Conservation (phyloP, 257 asterid genomes). For the Fraxinus excelsior region DNA sequence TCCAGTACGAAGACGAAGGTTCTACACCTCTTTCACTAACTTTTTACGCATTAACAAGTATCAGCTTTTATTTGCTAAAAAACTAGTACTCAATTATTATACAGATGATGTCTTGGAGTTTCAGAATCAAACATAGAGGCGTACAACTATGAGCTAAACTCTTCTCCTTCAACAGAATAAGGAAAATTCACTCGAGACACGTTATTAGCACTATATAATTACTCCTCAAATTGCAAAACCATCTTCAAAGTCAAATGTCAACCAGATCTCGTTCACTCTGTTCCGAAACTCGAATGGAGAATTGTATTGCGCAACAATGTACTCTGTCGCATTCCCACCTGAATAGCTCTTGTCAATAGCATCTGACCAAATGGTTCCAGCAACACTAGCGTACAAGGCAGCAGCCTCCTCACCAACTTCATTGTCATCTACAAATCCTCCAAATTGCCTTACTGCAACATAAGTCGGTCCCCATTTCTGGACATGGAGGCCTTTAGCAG, state of each 20-base stretch:
- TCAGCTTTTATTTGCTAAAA: not conserved
- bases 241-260: conserved; percentile 47
- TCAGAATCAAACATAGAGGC: not conserved
- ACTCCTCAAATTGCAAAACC: conserved; percentile 14
- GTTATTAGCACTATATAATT: not conserved
- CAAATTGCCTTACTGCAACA: conserved; percentile 70
- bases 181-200: not conserved
- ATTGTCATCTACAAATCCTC: conserved; percentile 59
- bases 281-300: conserved; percentile 73
- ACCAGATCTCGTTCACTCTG: conserved; percentile 85
- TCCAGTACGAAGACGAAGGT: no score
- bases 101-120: not conserved
- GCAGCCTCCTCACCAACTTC: conserved; percentile 70
- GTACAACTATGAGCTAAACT: not conserved
- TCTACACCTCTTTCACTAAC: no score
- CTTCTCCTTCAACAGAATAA: not conserved
- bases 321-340: conserved; percentile 39
- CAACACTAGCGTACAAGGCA: conserved; percentile 49
- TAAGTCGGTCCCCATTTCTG: conserved; percentile 69
- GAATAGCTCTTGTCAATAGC: conserved; percentile 52
- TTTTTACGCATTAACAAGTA: no score
- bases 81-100: no score
- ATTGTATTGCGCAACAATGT: conserved; percentile 77
- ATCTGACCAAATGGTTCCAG: conserved; percentile 63
- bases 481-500: conserved; percentile 59